A percentile compares a stretch with the other conserved stretches of the same genome.
Conservation (phyloP, 148 eudicot species). For the Rhododendron molle region DNA sequence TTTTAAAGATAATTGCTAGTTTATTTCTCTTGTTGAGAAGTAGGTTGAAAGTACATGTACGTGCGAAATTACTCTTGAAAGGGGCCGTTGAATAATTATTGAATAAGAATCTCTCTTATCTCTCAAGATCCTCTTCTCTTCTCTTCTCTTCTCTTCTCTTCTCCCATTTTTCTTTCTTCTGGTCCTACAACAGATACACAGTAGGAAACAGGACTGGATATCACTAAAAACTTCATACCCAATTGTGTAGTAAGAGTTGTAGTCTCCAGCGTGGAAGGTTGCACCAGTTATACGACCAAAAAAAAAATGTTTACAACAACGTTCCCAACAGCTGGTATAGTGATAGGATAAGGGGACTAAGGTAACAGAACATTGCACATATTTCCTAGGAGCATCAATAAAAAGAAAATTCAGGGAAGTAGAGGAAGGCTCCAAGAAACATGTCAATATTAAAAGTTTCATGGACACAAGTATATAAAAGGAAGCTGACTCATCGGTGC, state of each 20-base stretch:
- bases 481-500: neutral
- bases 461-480: neutral
- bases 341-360: neutral
- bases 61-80: neutral
- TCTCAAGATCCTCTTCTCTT: neutral
- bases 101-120: neutral
- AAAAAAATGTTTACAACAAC: neutral
- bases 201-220: neutral
- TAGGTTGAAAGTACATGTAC: neutral
- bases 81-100: neutral
- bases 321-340: neutral
- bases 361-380: neutral
- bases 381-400: neutral
- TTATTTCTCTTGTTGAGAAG: neutral
- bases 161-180: neutral
- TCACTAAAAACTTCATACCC: neutral
- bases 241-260: neutral
- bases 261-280: neutral
- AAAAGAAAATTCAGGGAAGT: neutral
- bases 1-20: neutral
- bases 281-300: neutral
- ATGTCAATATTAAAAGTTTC: neutral
- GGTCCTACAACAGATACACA: neutral
- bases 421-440: neutral
- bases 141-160: neutral